Conservation (phyloP, 108 stramenopile genomes). For the Conticribra weissflogii region DNA sequence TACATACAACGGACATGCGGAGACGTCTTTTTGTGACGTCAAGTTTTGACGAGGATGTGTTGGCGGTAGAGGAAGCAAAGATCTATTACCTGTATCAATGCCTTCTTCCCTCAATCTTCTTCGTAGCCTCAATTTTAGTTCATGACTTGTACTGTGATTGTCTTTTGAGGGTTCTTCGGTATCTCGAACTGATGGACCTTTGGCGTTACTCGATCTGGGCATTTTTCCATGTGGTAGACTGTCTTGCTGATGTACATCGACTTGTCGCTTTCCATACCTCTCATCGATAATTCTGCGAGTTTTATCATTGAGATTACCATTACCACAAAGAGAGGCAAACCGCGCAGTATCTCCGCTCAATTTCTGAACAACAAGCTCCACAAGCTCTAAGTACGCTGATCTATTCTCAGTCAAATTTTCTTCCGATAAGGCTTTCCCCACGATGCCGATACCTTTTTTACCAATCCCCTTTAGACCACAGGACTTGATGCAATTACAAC, state of each 20-base stretch:
- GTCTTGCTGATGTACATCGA: conserved; percentile 4
- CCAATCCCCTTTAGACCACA: conserved; percentile 73
- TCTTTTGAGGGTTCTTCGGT: no score
- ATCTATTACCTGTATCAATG: neutral
- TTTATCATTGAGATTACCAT: conserved; percentile 51
- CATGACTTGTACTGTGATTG: no score
- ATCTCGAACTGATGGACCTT: no score
- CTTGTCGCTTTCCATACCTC: conserved; percentile 36
- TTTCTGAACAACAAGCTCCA: conserved; percentile 62
- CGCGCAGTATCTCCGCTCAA: conserved; percentile 74
- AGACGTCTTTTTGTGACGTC: neutral
- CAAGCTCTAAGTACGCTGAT: conserved; percentile 67
- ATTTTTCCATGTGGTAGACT: conserved; percentile 13
- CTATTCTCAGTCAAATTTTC: conserved; percentile 79
- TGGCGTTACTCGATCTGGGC: no score
- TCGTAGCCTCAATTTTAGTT: conserved; percentile 1
- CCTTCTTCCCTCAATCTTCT: conserved; percentile 3
- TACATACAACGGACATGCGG: neutral
- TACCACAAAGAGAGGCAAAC: conserved; percentile 69
- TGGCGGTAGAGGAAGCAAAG: neutral
- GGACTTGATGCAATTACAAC: conserved; percentile 59
- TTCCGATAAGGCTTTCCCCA: conserved; percentile 66
- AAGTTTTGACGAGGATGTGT: neutral
- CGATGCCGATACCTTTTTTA: conserved; percentile 68
- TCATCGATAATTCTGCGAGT: conserved; percentile 62